Evolutionary conservation across 2,329 filamentous ascomycete species (phyloP).

Genomic region (Fusarium sterilihyphosum): DNA sequence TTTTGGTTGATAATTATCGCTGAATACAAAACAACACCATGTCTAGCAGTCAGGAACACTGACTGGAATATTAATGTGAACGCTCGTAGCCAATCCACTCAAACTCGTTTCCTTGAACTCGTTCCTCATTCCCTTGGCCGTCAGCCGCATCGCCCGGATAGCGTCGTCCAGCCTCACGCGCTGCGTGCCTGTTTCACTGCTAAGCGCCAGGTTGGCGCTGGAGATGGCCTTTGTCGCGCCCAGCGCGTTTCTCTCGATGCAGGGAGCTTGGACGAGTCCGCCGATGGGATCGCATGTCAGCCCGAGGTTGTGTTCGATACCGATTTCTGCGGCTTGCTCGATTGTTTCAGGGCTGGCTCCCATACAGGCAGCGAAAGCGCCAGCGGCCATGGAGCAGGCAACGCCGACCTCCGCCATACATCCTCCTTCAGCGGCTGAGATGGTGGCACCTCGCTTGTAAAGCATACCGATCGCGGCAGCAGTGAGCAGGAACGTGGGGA

Average conservation of each 20-base stretch:
- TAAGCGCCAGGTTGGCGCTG: conserved; percentile 59
- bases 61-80: conserved; percentile 60
- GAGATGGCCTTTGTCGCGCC: conserved; percentile 62
- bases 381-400: conserved; percentile 62
- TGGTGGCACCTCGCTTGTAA: conserved; percentile 63
- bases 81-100: conserved; percentile 61
- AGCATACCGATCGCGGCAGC: conserved; percentile 62
- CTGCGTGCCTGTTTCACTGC: conserved; percentile 56
- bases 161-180: conserved; percentile 62
- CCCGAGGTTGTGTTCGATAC: conserved; percentile 63
- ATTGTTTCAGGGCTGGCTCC: conserved; percentile 61
- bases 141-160: conserved; percentile 61
- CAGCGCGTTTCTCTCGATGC: conserved; percentile 62
- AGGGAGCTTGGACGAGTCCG: conserved; percentile 61
- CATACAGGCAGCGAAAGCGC: conserved; percentile 62
- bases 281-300: conserved; percentile 62
- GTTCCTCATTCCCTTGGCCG: conserved; percentile 61
- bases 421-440: conserved; percentile 61
- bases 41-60: conserved; percentile 61
- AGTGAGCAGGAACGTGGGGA: conserved; percentile 60
- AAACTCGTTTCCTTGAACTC: conserved; percentile 65
- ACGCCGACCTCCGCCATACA: conserved; percentile 66
- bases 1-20: conserved; percentile 15
- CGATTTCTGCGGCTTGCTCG: conserved; percentile 62
- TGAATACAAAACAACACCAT: neutral